These are phyloP conservation scores for Mikania micrantha DNA, from an alignment of 129 eudicot species.

Conservation along the genomic window DNA sequence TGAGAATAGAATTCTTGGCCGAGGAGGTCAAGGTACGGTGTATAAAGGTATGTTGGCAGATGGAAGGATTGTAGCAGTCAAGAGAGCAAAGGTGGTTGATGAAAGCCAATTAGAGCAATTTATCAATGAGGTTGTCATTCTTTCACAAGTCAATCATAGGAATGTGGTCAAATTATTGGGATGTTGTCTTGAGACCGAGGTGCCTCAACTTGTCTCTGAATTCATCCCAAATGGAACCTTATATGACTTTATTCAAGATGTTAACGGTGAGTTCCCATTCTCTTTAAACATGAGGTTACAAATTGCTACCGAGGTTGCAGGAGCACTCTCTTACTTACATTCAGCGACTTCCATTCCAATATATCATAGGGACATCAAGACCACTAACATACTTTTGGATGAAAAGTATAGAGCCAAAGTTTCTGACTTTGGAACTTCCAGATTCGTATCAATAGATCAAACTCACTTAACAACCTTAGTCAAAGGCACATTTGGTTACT, in stretches of 20 bases:
- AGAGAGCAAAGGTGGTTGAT: neutral
- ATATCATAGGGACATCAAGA: conserved; percentile 7
- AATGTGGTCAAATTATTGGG: neutral
- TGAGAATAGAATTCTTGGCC: too few relatives aligned
- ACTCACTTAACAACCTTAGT: neutral
- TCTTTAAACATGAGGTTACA: too few relatives aligned
- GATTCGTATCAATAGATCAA: too few relatives aligned
- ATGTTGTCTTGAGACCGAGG: neutral
- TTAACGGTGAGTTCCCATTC: neutral
- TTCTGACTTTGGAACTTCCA: too few relatives aligned
- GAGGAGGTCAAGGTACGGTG: too few relatives aligned
- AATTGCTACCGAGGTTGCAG: neutral
- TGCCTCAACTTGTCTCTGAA: neutral
- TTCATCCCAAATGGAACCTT: neutral
- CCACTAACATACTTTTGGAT: too few relatives aligned
- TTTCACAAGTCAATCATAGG: too few relatives aligned
- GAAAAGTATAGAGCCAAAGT: too few relatives aligned
- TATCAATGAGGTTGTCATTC: conserved; percentile 1
- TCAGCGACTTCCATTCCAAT: neutral
- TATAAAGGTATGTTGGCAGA: too few relatives aligned
- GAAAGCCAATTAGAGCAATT: neutral
- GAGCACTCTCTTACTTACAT: neutral
- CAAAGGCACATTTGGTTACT: conserved; percentile 3
- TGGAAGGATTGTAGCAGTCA: conserved; percentile 5
- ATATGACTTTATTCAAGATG: neutral